Evolutionary conservation across 75 land plant genomes (phyloP).

Genomic region (Sequoia sempervirens): DNA sequence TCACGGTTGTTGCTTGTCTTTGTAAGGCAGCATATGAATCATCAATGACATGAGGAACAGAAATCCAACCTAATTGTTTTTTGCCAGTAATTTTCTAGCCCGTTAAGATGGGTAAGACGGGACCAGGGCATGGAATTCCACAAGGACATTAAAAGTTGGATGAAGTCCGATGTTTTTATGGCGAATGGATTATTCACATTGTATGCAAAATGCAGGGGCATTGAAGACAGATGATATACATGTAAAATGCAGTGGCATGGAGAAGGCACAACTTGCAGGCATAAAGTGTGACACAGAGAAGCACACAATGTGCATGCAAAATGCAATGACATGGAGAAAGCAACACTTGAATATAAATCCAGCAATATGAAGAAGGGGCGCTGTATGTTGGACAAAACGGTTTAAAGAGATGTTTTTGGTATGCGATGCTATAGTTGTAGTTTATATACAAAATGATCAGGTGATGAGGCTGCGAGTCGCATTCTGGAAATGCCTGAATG

Average conservation of each 20-base stretch:
- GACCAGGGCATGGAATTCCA: neutral
- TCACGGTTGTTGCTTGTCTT: conserved; percentile 28
- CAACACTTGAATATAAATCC: neutral
- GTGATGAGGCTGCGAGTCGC: neutral
- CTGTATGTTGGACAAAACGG: too few species aligned
- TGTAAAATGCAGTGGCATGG: too few species aligned
- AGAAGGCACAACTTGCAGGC: too few species aligned
- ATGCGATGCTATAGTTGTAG: neutral
- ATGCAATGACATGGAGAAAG: neutral
- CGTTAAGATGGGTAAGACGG: neutral
- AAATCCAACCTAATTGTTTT: conserved; percentile 27
- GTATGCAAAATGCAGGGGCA: too few species aligned
- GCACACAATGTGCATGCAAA: neutral
- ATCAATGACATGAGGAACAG: conserved; percentile 19
- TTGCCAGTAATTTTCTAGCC: neutral
- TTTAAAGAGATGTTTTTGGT: neutral
- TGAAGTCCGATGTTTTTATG: neutral
- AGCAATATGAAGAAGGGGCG: neutral
- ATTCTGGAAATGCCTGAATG: neutral
- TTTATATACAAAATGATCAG: neutral
- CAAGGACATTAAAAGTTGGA: too few species aligned
- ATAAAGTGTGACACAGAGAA: too few species aligned
- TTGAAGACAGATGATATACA: too few species aligned
- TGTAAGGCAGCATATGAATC: conserved; percentile 19
- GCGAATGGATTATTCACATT: too few species aligned